Evolutionary conservation across 768 basidiomycete species (phyloP).

Genomic region (Coprinopsis strossmayeri): DNA sequence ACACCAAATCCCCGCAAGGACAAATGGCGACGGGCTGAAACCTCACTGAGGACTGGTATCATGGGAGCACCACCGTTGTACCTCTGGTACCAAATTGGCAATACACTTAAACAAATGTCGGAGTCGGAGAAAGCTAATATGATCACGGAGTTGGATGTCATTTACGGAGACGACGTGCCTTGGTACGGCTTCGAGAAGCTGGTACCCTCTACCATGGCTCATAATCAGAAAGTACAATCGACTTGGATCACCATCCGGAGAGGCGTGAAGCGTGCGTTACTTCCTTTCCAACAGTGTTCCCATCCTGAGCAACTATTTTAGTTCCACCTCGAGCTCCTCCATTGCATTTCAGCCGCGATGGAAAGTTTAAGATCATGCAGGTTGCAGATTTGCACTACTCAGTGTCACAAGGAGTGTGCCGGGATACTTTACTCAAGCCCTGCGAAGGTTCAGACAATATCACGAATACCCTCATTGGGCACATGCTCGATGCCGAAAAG

Average conservation of each 20-base stretch:
- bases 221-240: slow-evolving; percentile 35
- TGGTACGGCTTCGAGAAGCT: slow-evolving; percentile 86
- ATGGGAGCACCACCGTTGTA: slow-evolving; percentile 48
- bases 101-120: slow-evolving; percentile 57
- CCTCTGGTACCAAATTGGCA: slow-evolving; percentile 75
- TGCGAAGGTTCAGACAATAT: slow-evolving; percentile 68
- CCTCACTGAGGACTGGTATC: slow-evolving; percentile 62
- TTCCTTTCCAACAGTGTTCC: neutral
- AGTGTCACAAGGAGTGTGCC: slow-evolving; percentile 70
- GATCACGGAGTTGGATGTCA: slow-evolving; percentile 88
- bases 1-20: slow-evolving; percentile 25
- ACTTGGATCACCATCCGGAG: slow-evolving; percentile 64
- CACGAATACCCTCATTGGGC: slow-evolving; percentile 66
- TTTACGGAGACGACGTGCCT: slow-evolving; percentile 77
- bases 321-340: slow-evolving; percentile 68
- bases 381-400: slow-evolving; percentile 94
- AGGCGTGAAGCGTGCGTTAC: slow-evolving; percentile 65
- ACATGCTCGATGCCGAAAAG: slow-evolving; percentile 69
- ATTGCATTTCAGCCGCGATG: slow-evolving; percentile 75
- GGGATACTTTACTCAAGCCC: slow-evolving; percentile 59
- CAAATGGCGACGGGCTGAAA: slow-evolving; percentile 58
- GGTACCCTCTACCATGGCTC: slow-evolving; percentile 48
- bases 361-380: slow-evolving; percentile 85
- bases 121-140: slow-evolving; percentile 50
- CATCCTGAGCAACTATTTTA: slow-evolving; percentile 20